Percentiles rank a stretch among this genome's conserved stretches.
These are phyloP conservation scores for Cryphonectria carpinicola DNA, from an alignment of 2,329 filamentous ascomycete genomes.

Conservation along the genomic window DNA sequence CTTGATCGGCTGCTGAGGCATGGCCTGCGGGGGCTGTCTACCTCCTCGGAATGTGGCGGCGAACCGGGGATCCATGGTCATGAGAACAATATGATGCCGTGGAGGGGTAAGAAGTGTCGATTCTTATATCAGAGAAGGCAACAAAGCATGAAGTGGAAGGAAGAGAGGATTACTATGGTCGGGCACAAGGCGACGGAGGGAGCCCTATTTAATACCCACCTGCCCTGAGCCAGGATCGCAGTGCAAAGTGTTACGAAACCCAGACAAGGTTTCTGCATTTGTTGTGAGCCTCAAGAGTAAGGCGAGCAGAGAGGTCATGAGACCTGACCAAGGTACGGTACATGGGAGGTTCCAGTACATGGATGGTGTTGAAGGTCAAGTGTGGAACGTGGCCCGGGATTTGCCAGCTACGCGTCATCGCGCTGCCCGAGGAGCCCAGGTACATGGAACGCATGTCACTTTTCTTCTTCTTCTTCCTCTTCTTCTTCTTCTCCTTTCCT, in stretches of 20 bases:
- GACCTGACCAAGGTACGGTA: background rate
- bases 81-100: background rate
- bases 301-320: background rate
- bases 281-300: background rate
- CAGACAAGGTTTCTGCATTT: background rate
- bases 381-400: background rate
- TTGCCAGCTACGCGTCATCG: background rate
- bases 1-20: background rate
- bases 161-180: background rate
- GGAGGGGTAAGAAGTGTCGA: background rate
- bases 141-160: background rate
- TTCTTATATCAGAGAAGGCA: background rate
- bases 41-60: background rate
- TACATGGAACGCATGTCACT: background rate
- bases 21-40: background rate
- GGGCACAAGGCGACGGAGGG: constrained; percentile 5
- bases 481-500: too few relatives aligned
- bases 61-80: background rate
- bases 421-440: background rate
- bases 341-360: background rate
- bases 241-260: background rate
- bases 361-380: background rate
- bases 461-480: background rate
- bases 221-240: constrained; percentile 6
- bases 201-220: background rate